Base-by-base conservation (phyloP, 2,329 filamentous ascomycete genomes). In the Stagonosporopsis chrysanthemi region DNA sequence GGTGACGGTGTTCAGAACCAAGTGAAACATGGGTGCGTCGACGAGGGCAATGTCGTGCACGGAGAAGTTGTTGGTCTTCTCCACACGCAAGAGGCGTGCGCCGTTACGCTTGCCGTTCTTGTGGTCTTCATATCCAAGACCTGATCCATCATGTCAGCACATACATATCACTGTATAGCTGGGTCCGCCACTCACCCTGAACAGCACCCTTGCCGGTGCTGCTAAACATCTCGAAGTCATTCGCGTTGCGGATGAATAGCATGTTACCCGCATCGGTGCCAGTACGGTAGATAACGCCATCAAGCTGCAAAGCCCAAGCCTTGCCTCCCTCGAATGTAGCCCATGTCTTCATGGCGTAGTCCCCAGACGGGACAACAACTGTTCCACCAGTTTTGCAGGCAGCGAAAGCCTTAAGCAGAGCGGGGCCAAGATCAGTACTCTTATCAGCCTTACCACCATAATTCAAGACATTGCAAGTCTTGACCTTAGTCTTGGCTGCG, bases 141-240 rank as follows among this genome's bases (percentile, higher is more conserved):
- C 54, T 57, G 36, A 14, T 3, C 15, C 5, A 31, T 23, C 14
- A 11, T 8, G 4, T 53, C 24, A 53, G 36, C 26, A 33, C 35
- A 23, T 6, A 26, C n/a, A 19, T 35, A 1, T 11, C 17, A 12
- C 2, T 6, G 4, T 4, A 23, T 15, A 19, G 6, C 11, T 2
- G 28, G 17, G 24, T 6, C 14, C 39, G 4, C 8, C 14, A 55
- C 51, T 8, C 56, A 69, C 68, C 82, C 67, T 85, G 83, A 26
- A 85, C 74, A 19, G 82, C 82, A 52, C 83, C 83, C 55, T 78
- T 75, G 14, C 80, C 81, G 4, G 78, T 84, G 39, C 78, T 80
- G 39, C 81, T 83, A 69, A 83, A 84, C 54, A 85, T 61, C 64
- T 85, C 83, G 49, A 85, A 83, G 63, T 85, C 82, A 50, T 71